Percentiles rank a stretch among this genome's conserved stretches.
Evolutionary conservation across 163 green algal species (phyloP).

Genomic region (Volvox carteri): DNA sequence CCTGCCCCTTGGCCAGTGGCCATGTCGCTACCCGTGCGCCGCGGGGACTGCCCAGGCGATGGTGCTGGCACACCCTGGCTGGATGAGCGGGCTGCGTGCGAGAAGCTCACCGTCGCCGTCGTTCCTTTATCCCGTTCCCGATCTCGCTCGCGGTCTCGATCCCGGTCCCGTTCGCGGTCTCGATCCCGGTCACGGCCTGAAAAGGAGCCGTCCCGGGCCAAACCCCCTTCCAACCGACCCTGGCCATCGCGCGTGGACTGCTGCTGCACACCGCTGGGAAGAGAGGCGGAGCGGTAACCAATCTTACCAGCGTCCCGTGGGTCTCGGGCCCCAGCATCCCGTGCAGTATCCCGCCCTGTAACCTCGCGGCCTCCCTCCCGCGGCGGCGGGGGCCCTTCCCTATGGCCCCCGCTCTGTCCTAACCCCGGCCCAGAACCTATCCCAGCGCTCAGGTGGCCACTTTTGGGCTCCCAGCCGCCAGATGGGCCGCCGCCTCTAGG

Average conservation of each 20-base stretch:
- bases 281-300: neutral
- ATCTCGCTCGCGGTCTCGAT: conserved; percentile 6
- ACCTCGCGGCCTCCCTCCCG: neutral
- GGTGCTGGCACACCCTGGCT: neutral
- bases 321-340: neutral
- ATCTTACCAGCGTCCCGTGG: conserved; percentile 1
- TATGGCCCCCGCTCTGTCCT: neutral
- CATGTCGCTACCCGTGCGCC: neutral
- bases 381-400: neutral
- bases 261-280: neutral
- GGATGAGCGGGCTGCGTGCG: neutral
- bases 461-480: conserved; percentile 14
- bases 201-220: neutral
- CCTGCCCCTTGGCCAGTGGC: neutral
- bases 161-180: conserved; percentile 4
- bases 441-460: neutral
- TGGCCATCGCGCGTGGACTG: neutral
- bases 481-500: neutral
- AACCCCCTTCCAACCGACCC: neutral
- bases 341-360: neutral
- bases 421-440: neutral
- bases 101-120: neutral
- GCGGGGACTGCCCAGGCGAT: neutral
- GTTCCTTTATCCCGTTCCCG: conserved; percentile 4
- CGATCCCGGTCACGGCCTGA: conserved; percentile 10